These are phyloP conservation scores for Phytophthora pisi DNA, from an alignment of 352 stramenopile genomes.

Conservation along the genomic window DNA sequence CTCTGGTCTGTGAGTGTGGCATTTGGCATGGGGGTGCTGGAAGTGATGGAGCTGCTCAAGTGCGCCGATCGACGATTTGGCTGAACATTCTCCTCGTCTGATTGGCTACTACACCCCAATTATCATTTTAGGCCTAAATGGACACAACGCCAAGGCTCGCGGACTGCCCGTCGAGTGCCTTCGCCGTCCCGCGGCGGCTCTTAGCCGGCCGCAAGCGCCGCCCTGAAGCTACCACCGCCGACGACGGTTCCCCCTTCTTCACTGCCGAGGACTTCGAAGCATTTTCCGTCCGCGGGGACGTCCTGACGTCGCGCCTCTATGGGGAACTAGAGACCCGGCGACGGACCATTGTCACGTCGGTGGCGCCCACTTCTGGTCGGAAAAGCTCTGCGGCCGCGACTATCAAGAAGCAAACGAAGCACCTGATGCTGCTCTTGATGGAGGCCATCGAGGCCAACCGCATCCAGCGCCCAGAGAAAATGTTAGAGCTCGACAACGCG, in stretches of 20 bases:
- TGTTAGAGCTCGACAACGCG: slow-evolving; percentile 39
- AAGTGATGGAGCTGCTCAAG: too few relatives aligned
- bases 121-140: slow-evolving; percentile 10
- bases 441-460: slow-evolving; percentile 28
- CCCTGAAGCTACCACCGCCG: background rate
- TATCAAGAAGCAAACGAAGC: slow-evolving; percentile 21
- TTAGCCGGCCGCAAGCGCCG: slow-evolving; percentile 53
- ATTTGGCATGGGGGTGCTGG: too few relatives aligned
- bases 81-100: background rate
- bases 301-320: slow-evolving; percentile 34
- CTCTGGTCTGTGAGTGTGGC: too few relatives aligned
- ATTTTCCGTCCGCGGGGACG: slow-evolving; percentile 40
- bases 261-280: slow-evolving; percentile 41
- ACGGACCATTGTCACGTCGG: slow-evolving; percentile 24
- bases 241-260: slow-evolving; percentile 36
- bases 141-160: slow-evolving; percentile 1
- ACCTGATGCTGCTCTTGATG: slow-evolving; percentile 43
- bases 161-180: slow-evolving; percentile 22
- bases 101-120: background rate
- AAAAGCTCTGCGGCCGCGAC: background rate
- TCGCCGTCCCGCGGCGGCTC: slow-evolving; percentile 55
- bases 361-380: background rate
- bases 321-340: slow-evolving; percentile 30
- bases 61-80: too few relatives aligned
- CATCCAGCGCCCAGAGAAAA: slow-evolving; percentile 21